Conservation (phyloP, 306 rosid species). For the Biancaea sappan region DNA sequence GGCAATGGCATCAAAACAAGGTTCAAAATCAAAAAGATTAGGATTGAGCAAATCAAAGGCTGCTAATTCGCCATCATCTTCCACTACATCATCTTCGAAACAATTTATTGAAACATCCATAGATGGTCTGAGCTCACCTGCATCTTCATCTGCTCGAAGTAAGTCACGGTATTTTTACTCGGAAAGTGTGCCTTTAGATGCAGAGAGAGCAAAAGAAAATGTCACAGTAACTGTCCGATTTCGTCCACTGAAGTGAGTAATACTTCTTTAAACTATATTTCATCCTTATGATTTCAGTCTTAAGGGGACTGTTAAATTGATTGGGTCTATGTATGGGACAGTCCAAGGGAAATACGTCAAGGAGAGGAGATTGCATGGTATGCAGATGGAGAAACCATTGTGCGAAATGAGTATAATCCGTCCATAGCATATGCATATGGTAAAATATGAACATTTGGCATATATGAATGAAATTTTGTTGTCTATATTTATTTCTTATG, state of each 20-base stretch:
- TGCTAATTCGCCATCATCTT: constrained; percentile 78
- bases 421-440: constrained; percentile 96
- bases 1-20: constrained; percentile 80
- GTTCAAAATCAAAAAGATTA: constrained; percentile 53
- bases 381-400: constrained; percentile 93
- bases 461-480: constrained; percentile 23
- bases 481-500: constrained; percentile 12
- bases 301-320: constrained; percentile 27
- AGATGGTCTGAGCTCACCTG: constrained; percentile 76
- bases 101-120: constrained; percentile 69
- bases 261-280: constrained; percentile 6
- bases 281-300: constrained; percentile 20
- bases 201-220: constrained; percentile 72
- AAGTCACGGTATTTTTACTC: constrained; percentile 67
- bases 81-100: constrained; percentile 87
- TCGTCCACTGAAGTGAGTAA: constrained; percentile 82
- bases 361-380: constrained; percentile 99
- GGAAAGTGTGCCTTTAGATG: constrained; percentile 54
- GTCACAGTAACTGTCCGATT: constrained; percentile 96
- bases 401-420: constrained; percentile 91
- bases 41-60: constrained; percentile 48
- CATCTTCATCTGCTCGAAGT: constrained; percentile 88
- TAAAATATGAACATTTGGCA: constrained; percentile 37
- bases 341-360: constrained; percentile 92
- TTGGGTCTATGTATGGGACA: constrained; percentile 40